A percentile compares a stretch with the other conserved stretches of the same genome.
These are phyloP conservation scores for Nigrospora osmanthi DNA, from an alignment of 2,329 filamentous ascomycete species.

Conservation along the genomic window DNA sequence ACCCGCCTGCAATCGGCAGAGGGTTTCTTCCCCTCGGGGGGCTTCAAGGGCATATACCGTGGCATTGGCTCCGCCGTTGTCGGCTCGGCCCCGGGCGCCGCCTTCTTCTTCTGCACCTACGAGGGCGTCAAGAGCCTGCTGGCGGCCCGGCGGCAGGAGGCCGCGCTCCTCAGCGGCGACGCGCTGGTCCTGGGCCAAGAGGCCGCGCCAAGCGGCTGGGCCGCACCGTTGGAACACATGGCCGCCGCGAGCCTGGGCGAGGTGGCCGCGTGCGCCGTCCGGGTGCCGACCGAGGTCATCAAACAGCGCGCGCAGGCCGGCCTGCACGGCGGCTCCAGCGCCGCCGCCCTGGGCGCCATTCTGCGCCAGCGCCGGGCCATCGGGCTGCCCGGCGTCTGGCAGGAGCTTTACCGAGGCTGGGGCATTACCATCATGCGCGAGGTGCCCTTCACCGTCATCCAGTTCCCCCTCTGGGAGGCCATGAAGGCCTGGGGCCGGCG, in stretches of 20 bases:
- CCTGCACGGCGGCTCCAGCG: constrained; percentile 64
- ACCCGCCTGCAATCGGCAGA: constrained; percentile 83
- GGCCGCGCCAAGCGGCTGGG: neutral
- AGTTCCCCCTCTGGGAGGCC: constrained; percentile 94
- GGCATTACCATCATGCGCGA: constrained; percentile 89
- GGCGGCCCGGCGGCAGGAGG: constrained; percentile 18
- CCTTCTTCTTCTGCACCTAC: constrained; percentile 96
- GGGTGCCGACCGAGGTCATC: constrained; percentile 92
- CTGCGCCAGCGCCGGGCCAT: constrained; percentile 36
- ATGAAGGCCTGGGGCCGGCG: constrained; percentile 67
- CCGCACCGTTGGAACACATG: constrained; percentile 59
- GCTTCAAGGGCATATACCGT: constrained; percentile 86
- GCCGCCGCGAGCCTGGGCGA: constrained; percentile 79
- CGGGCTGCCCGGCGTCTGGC: constrained; percentile 55
- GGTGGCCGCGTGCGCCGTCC: constrained; percentile 81
- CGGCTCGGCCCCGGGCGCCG: constrained; percentile 86
- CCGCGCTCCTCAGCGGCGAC: constrained; percentile 7
- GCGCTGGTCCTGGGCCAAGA: neutral
- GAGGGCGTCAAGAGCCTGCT: constrained; percentile 62
- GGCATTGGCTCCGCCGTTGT: constrained; percentile 85
- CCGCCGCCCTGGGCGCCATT: constrained; percentile 63
- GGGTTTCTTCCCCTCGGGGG: constrained; percentile 75
- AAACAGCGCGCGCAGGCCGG: constrained; percentile 94
- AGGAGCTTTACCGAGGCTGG: constrained; percentile 87
- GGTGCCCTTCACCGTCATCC: constrained; percentile 93